Percentiles rank a stretch among this genome's conserved stretches.
These are phyloP conservation scores for Limonomyces culmigenus DNA, from an alignment of 1,284 basidiomycete genomes.

Conservation along the genomic window DNA sequence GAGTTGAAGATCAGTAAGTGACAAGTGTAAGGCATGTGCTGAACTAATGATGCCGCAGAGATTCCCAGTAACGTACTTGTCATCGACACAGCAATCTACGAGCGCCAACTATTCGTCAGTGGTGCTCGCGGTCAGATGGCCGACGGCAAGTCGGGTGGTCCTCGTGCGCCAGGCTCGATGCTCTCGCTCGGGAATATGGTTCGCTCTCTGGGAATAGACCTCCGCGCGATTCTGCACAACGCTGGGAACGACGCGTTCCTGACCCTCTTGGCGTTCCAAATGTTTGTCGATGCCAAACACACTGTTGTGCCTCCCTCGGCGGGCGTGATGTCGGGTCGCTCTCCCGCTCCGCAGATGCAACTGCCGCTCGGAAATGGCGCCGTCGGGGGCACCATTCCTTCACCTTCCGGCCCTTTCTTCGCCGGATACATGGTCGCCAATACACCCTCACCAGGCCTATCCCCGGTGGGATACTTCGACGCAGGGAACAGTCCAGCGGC, in stretches of 20 bases:
- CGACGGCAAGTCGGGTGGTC: conserved; percentile 33
- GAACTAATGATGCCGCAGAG: conserved; percentile 19
- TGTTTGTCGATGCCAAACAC: conserved; percentile 34
- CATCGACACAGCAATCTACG: conserved; percentile 48
- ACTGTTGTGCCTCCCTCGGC: conserved; percentile 13
- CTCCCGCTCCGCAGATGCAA: conserved; percentile 5
- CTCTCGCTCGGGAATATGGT: conserved; percentile 40
- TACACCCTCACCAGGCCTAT: no score
- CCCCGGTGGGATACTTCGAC: no score
- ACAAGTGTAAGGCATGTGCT: no score
- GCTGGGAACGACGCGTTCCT: conserved; percentile 60
- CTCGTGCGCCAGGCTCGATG: conserved; percentile 27
- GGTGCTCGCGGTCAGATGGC: conserved; percentile 42
- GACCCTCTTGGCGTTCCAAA: conserved; percentile 42
- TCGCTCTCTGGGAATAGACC: conserved; percentile 27
- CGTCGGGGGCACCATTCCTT: no score
- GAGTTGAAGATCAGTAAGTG: conserved; percentile 61
- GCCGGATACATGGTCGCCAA: no score
- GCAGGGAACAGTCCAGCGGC: no score
- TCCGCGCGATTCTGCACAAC: conserved; percentile 31
- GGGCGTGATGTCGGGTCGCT: conserved; percentile 6
- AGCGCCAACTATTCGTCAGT: conserved; percentile 36
- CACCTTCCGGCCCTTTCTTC: no score
- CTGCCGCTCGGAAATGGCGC: no score
- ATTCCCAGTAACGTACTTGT: conserved; percentile 60